Base-by-base conservation (phyloP, 306 rosid species). In the Cicer judaicum region DNA sequence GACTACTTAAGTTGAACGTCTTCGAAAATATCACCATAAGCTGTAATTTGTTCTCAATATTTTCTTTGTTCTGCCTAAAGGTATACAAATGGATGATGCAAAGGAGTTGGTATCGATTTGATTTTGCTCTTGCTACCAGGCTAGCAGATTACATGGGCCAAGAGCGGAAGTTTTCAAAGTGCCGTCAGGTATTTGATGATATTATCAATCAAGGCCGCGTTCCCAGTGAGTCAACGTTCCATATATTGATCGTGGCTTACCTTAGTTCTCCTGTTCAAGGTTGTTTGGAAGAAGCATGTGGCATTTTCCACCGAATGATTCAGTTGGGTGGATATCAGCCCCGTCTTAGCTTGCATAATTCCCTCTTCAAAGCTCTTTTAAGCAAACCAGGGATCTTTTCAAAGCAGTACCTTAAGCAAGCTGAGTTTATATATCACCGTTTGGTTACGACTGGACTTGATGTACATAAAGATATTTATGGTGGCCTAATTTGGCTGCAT, bases 41-140 rank as follows among this genome's bases (percentile, higher is more conserved):
- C 74, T 69, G 53, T 70, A 59, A 24, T 60, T 63, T 36, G 39
- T 48, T 74, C 47, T 53, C 64, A 66, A 52, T 29, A 65, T 46
- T 66, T 4, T 70, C 54, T 64, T 8, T 59, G 21, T 63, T 18
- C 48, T 21, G 11, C 48, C 19, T 70, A 18, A 44, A 92, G 98
- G 98, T 93, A 48, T 93, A 93, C 92, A 91, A 87, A 84, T 93
- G 98, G 97, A 91, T 87, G 97, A 84, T 93, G 96, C 91, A 88
- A 73, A 93, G 88, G 18, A 77, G 72, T 74, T 91, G 98, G 97
- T 87, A 87, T 64, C 83, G 79, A 24, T 93, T 93, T 79, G 94
- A 93, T 83, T 91, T 87, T 82, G 91, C 96, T 52, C 96, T 93
- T 77, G 86, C 90, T 72, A 91, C 98, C 54, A 87, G 87, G 80